Base-by-base conservation (phyloP, 83 land plant genomes). In the Thuja plicata region DNA sequence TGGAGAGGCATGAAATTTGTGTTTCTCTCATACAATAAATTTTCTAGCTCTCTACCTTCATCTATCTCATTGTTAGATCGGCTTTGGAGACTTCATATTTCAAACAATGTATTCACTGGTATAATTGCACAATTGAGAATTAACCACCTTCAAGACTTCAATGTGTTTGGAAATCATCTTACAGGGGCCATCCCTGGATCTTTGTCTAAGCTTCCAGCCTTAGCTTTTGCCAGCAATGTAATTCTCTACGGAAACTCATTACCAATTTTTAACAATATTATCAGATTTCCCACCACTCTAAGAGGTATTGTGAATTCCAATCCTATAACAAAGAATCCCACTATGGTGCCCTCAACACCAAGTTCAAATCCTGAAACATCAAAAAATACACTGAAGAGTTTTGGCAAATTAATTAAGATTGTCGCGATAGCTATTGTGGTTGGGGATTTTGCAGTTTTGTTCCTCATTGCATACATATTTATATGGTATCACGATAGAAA, bases 61-160 rank as follows among this genome's bases (percentile, higher is more conserved):
- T 94, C 97, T 30, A 2, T 96, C 13, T 13, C 88, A 54, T 86
- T 91, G 4, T 92, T 96, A 45, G 85, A 76, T 35, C 88, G 90
- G 40, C 92, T 96, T 7, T 93, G 92, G 93, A 93, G 97, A 27
- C 92, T 96, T 74, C 95, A 94, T 87, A 90, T 94, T 70, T 94
- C 95, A 57, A 91, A 84, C 45, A 97, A 97, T 90, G 86, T 45
- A 30, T 91, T 97, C 55, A 43, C 93, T 43, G 98, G 98, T 3
- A 19, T 87, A 5, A 93, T 97, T 38, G 88, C 95, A 27, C 90
- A 87, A 43, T 70, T 97, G 87, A 81, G 86, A 62, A 89, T 95
- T 30, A 87, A 89, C 62, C 92, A 88, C 84, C 90, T 97, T 34
- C 92, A 88, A 86, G 94, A 95, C 78, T 91, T 96, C 91, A 95